Evolutionary conservation across 31 red algal genomes (phyloP), one percentile per base, ranked within the genome.

Genomic region (Asparagopsis taxiformis): DNA sequence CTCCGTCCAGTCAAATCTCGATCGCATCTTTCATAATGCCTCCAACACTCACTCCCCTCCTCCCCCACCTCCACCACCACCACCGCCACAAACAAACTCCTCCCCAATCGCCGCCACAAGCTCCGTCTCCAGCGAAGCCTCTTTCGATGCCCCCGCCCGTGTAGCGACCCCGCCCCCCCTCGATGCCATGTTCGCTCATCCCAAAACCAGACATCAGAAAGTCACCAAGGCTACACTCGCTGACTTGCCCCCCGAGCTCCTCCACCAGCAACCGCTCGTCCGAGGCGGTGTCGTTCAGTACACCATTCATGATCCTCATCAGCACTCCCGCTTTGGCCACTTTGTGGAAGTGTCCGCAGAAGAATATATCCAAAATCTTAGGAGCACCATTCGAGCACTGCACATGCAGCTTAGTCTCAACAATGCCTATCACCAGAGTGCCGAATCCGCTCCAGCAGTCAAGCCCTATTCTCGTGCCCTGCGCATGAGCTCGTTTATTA

Each of bases 291-390:
- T 83, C 51, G 79, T 65, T 11, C 51, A 72, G 19, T 83, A 83
- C 36, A 83, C 35, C 46, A 66, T 72, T 25, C 54, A 3, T 54
- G 59, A 83, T 35, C 51, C 53, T 4, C 30, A 28, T 2, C 23
- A 83, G 25, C 32, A 58, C 3, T 56, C 59, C 39, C 53, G 37
- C 8, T 83, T 62, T 49, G 79, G 79, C 36, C 37, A 55, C 0
- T 54, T 72, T 53, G 79, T 83, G 38, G 79, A 83, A 59, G 72
- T 83, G 34, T 72, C 71, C 30, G 79, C 79, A 16, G 21, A 72
- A 24, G 79, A 83, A 39, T 83, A 83, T 29, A 65, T 83, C 55
- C 39, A 54, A 19, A 26, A 58, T 21, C 79, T 83, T 22, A 83
- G 64, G 46, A 61, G 29, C 1, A 65, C 65, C 17, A 60, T 83